These are phyloP conservation scores for Maudiozyma serrabonitensis DNA, from an alignment of 805 yeast species.

Conservation along the genomic window DNA sequence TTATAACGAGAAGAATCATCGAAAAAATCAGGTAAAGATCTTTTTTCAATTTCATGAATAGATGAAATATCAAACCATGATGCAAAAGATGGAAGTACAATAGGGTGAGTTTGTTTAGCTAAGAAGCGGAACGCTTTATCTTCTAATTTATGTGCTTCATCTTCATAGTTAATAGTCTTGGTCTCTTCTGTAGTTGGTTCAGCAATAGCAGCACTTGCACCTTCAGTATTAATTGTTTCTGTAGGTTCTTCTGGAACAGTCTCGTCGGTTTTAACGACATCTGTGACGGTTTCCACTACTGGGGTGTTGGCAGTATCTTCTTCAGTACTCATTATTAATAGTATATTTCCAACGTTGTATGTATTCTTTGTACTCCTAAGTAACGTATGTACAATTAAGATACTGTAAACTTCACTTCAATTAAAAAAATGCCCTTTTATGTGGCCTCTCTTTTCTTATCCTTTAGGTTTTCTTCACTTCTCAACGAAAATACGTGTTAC, in stretches of 20 bases:
- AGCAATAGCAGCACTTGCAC: neutral
- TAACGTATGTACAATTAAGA: no score
- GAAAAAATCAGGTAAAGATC: constrained; percentile 84
- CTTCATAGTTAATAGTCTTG: constrained; percentile 21
- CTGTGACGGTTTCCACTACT: neutral
- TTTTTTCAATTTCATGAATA: constrained; percentile 68
- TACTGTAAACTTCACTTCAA: no score
- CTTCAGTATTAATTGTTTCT: neutral
- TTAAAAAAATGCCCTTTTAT: no score
- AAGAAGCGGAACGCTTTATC: constrained; percentile 27
- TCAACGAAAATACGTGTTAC: no score
- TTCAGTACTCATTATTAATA: neutral
- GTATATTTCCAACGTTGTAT: no score
- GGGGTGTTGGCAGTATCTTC: neutral
- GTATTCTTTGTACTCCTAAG: no score
- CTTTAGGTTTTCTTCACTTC: no score
- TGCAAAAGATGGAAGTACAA: constrained; percentile 79
- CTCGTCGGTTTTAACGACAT: neutral
- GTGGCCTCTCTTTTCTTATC: no score
- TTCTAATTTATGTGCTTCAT: constrained; percentile 28
- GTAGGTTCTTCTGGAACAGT: neutral
- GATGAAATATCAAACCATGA: constrained; percentile 73
- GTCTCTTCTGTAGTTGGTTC: neutral
- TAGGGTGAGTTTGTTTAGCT: constrained; percentile 64
- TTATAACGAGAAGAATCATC: constrained; percentile 61